phyloP scores from a whole-genome alignment of 2,329 filamentous ascomycete genomes.

The Fusarium duplospermum region DNA sequence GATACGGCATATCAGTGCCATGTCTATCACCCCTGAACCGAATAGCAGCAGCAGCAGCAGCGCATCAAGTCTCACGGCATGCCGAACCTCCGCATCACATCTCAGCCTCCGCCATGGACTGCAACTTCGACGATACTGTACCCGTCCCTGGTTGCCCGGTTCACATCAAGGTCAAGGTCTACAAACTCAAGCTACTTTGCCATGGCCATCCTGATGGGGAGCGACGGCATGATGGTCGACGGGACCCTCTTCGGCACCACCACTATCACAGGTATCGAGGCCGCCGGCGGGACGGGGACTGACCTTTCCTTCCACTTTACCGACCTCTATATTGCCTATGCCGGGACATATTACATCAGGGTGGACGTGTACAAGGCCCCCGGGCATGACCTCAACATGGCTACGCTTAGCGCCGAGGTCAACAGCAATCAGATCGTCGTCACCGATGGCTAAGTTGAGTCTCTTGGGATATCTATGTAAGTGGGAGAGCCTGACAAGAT shows the following conservation, averaged over 20 bases:
- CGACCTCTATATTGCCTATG: constrained; percentile 36
- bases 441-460: background rate
- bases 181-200: constrained; percentile 42
- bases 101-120: constrained; percentile 41
- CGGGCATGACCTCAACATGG: constrained; percentile 17
- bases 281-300: constrained; percentile 9
- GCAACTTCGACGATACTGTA: constrained; percentile 30
- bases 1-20: constrained; percentile 16
- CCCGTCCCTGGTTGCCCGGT: constrained; percentile 39
- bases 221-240: constrained; percentile 29
- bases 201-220: constrained; percentile 40
- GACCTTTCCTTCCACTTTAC: constrained; percentile 42
- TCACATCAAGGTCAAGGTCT: constrained; percentile 8
- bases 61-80: constrained; percentile 9
- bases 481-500: background rate
- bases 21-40: background rate
- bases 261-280: constrained; percentile 28
- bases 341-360: constrained; percentile 43
- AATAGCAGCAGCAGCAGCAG: background rate
- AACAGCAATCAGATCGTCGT: constrained; percentile 31
- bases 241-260: constrained; percentile 33
- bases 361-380: constrained; percentile 45
- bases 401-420: constrained; percentile 26
- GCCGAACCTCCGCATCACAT: constrained; percentile 31
- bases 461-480: constrained; percentile 6